These are phyloP conservation scores for Pisolithus tinctorius DNA, from an alignment of 768 basidiomycete genomes.

Conservation along the genomic window DNA sequence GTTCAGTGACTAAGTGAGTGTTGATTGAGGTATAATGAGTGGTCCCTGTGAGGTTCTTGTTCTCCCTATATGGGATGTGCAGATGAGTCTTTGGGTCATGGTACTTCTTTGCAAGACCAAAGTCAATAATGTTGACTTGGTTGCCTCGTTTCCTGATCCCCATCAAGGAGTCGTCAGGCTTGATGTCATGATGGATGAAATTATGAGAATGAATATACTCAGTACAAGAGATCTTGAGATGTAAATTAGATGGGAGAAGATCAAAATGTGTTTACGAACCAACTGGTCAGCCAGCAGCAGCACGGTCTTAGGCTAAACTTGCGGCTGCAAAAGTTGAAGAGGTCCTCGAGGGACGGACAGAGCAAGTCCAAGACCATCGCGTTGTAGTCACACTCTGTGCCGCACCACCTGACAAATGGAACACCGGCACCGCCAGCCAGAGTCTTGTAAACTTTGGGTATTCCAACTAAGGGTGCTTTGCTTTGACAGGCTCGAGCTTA, in stretches of 20 bases:
- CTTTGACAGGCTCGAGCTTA: slow-evolving; percentile 84
- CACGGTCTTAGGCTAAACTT: slow-evolving; percentile 98
- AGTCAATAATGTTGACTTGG: too few relatives aligned
- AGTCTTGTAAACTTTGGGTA: slow-evolving; percentile 95
- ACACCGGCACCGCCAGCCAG: slow-evolving; percentile 98
- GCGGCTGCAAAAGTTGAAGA: slow-evolving; percentile 95
- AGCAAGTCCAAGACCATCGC: slow-evolving; percentile 99
- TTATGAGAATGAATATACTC: slow-evolving; percentile 99
- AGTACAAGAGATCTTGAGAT: slow-evolving; percentile 84
- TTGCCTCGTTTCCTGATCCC: too few relatives aligned
- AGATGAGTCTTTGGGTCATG: too few relatives aligned
- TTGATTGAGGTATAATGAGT: slow-evolving; percentile 99
- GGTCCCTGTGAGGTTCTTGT: slow-evolving; percentile 99
- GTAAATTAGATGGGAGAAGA: slow-evolving; percentile 32
- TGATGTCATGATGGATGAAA: slow-evolving; percentile 97
- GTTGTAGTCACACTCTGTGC: slow-evolving; percentile 97
- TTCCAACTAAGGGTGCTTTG: slow-evolving; percentile 64
- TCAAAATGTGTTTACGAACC: slow-evolving; percentile 39
- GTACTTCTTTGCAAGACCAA: too few relatives aligned
- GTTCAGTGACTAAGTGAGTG: slow-evolving; percentile 96
- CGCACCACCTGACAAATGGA: slow-evolving; percentile 94
- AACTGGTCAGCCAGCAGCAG: slow-evolving; percentile 37
- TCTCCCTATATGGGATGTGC: slow-evolving; percentile 89
- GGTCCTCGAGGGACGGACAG: slow-evolving; percentile 83
- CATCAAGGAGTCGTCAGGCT: slow-evolving; percentile 63